Percentiles rank a stretch among this genome's conserved stretches.
phyloP scores from a whole-genome alignment of 192 early-diverging fungal species.

The Entomortierella lignicola region DNA sequence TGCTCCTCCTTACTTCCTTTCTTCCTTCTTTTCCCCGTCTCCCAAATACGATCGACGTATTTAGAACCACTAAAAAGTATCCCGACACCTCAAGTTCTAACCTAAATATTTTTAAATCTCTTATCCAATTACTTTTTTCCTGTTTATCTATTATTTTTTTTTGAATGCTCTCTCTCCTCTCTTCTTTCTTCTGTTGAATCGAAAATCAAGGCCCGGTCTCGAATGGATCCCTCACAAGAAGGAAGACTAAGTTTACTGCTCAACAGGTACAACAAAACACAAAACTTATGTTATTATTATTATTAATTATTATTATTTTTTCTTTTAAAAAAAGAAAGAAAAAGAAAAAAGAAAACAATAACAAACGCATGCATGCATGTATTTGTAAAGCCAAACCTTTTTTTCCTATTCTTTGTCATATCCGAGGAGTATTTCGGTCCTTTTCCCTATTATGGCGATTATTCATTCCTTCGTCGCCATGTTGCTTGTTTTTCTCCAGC shows the following conservation, averaged over 20 bases:
- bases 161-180: not conserved
- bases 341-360: not conserved
- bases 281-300: too few species aligned
- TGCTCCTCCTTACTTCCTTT: not conserved
- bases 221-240: constrained; percentile 34
- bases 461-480: too few species aligned
- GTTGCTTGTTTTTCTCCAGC: too few species aligned
- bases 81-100: not conserved
- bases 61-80: not conserved
- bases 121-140: not conserved
- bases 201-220: not conserved
- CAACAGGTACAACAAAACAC: constrained; percentile 24
- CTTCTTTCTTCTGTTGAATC: too few species aligned
- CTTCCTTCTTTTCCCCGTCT: not conserved
- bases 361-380: too few species aligned
- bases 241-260: constrained; percentile 29
- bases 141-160: too few species aligned
- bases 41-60: not conserved
- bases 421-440: too few species aligned
- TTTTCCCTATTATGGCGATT: too few species aligned
- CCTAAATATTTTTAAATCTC: too few species aligned
- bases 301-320: too few species aligned
- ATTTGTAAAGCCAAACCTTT: too few species aligned
- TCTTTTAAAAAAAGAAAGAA: not conserved
- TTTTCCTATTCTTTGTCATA: too few species aligned